These are phyloP conservation scores for Penicillium glabrum DNA, from an alignment of 2,329 filamentous ascomycete species.

Conservation along the genomic window DNA sequence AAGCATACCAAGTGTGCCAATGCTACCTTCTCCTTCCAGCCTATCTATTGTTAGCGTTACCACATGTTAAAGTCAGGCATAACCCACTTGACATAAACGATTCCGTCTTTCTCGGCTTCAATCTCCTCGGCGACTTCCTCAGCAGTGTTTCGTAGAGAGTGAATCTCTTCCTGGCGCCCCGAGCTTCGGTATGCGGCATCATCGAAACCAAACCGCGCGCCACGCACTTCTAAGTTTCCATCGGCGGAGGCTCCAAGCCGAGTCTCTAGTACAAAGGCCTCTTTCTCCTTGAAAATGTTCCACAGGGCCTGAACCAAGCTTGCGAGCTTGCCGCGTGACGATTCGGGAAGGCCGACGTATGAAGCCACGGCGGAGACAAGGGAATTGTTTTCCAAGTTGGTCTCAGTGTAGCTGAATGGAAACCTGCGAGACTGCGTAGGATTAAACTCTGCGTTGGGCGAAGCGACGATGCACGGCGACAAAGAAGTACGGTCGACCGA, in stretches of 20 bases:
- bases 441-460: slow-evolving; percentile 51
- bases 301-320: slow-evolving; percentile 56
- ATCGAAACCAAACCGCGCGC: slow-evolving; percentile 65
- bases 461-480: slow-evolving; percentile 64
- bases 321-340: slow-evolving; percentile 47
- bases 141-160: slow-evolving; percentile 54
- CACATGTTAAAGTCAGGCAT: no score
- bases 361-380: slow-evolving; percentile 41
- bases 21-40: slow-evolving; percentile 55
- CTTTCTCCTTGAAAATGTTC: slow-evolving; percentile 62
- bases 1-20: slow-evolving; percentile 66
- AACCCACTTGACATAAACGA: slow-evolving; percentile 71
- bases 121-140: slow-evolving; percentile 58
- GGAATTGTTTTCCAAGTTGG: slow-evolving; percentile 46
- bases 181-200: slow-evolving; percentile 66
- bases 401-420: slow-evolving; percentile 60
- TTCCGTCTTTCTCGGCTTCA: slow-evolving; percentile 67
- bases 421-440: slow-evolving; percentile 53
- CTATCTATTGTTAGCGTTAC: slow-evolving; percentile 23
- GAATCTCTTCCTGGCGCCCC: slow-evolving; percentile 62
- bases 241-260: slow-evolving; percentile 44
- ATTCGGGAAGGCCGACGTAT: slow-evolving; percentile 55
- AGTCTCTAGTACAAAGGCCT: slow-evolving; percentile 63
- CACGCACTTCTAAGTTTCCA: slow-evolving; percentile 51
- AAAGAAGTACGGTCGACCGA: slow-evolving; percentile 64